Percentiles rank a stretch among this genome's conserved stretches.
phyloP scores from a whole-genome alignment of 257 asterid genomes.

The Solanum corneliomulleri region DNA sequence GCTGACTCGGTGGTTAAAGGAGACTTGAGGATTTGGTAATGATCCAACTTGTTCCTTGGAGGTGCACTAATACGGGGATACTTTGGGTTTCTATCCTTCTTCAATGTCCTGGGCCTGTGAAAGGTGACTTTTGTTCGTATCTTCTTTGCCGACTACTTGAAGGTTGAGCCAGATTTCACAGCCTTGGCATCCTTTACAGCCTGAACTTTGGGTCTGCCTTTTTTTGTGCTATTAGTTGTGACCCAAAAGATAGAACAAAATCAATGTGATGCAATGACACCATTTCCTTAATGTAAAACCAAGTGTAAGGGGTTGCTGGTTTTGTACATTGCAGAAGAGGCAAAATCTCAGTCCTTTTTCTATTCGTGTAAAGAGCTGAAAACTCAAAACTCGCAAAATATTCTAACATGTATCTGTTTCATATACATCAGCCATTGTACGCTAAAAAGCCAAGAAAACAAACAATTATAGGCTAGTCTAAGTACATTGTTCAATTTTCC shows the following conservation, averaged over 20 bases:
- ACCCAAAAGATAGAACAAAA: neutral
- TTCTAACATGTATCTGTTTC: neutral
- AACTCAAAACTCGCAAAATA: neutral
- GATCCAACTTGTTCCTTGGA: constrained; percentile 13
- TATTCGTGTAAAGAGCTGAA: neutral
- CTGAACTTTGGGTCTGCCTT: constrained; percentile 16
- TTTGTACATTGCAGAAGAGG: neutral
- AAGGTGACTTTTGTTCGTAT: constrained; percentile 5
- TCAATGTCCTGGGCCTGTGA: neutral
- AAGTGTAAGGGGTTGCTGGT: neutral
- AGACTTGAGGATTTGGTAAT: constrained; percentile 13
- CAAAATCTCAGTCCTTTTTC: neutral
- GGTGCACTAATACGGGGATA: constrained; percentile 15
- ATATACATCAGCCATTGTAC: neutral
- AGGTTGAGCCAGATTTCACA: constrained; percentile 6
- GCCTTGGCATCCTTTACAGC: neutral
- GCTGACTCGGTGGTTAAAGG: constrained; percentile 19
- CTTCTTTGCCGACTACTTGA: constrained; percentile 11
- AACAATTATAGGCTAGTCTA: neutral
- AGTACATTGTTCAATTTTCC: neutral
- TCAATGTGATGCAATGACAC: neutral
- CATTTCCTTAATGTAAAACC: neutral
- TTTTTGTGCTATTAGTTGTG: constrained; percentile 3
- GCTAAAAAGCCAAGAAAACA: neutral
- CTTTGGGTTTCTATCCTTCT: neutral